phyloP scores from a whole-genome alignment of 2,329 filamentous ascomycete species.

The Ophiocordyceps camponoti-floridani region DNA sequence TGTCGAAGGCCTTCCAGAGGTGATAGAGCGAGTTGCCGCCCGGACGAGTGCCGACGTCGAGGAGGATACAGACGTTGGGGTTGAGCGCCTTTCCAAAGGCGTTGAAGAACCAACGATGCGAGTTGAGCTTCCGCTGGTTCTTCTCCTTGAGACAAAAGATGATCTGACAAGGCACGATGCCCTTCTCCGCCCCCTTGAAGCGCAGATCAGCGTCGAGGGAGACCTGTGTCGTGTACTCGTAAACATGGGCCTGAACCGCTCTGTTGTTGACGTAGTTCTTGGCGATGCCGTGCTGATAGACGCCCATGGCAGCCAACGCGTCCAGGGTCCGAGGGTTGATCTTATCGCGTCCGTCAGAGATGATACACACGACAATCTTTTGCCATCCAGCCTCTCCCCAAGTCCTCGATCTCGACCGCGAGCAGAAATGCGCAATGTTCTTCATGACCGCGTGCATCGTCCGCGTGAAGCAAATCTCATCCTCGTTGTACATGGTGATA shows the following conservation, averaged over 20 bases:
- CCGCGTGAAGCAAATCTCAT: constrained; percentile 87
- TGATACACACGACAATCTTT: constrained; percentile 96
- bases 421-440: constrained; percentile 94
- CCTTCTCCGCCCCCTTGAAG: constrained; percentile 98
- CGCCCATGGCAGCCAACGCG: constrained; percentile 86
- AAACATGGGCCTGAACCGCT: constrained; percentile 90
- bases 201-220: constrained; percentile 90
- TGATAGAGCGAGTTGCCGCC: constrained; percentile 86
- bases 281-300: constrained; percentile 95
- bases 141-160: constrained; percentile 98
- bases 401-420: constrained; percentile 74
- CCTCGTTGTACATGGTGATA: constrained; percentile 98
- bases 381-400: constrained; percentile 98
- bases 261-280: constrained; percentile 97
- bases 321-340: constrained; percentile 89
- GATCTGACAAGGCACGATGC: constrained; percentile 94
- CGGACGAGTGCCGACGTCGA: constrained; percentile 90
- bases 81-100: constrained; percentile 85
- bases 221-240: constrained; percentile 97
- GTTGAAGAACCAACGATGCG: constrained; percentile 98
- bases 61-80: constrained; percentile 89
- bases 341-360: constrained; percentile 77
- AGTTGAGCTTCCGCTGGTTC: constrained; percentile 95
- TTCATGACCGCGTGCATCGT: constrained; percentile 99
- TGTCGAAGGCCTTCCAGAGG: constrained; percentile 97